Conservation (phyloP, 1,284 basidiomycete species). For the Puccinia polysora region DNA sequence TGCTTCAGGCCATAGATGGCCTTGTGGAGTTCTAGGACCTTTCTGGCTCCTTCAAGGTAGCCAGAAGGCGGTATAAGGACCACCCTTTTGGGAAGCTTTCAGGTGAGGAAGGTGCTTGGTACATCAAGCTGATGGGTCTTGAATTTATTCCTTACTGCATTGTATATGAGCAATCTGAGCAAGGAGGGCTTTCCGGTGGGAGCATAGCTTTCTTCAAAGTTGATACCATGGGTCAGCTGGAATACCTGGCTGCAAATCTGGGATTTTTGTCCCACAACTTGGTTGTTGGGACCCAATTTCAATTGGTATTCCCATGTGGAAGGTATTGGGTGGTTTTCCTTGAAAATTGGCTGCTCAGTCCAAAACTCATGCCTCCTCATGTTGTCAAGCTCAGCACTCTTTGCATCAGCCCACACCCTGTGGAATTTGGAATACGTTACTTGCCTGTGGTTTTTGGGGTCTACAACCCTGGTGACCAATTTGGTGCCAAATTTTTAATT, state of each 20-base stretch:
- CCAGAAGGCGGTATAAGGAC: neutral
- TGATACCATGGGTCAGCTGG: neutral
- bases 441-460: neutral
- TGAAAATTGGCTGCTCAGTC: neutral
- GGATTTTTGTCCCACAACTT: neutral
- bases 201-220: neutral
- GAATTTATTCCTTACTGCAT: neutral
- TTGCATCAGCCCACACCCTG: neutral
- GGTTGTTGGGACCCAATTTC: neutral
- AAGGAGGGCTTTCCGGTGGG: neutral
- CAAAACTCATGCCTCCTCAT: neutral
- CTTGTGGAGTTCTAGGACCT: neutral
- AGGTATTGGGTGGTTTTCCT: neutral
- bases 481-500: no score
- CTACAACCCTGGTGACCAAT: neutral
- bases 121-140: neutral
- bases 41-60: neutral
- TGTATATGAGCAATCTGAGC: neutral
- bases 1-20: neutral
- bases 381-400: neutral
- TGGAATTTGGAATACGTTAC: neutral
- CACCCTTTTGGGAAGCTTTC: neutral
- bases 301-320: neutral
- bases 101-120: neutral
- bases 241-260: neutral